Evolutionary conservation across 2,329 filamentous ascomycete genomes (phyloP).

Genomic region (Fusarium nematophilum): DNA sequence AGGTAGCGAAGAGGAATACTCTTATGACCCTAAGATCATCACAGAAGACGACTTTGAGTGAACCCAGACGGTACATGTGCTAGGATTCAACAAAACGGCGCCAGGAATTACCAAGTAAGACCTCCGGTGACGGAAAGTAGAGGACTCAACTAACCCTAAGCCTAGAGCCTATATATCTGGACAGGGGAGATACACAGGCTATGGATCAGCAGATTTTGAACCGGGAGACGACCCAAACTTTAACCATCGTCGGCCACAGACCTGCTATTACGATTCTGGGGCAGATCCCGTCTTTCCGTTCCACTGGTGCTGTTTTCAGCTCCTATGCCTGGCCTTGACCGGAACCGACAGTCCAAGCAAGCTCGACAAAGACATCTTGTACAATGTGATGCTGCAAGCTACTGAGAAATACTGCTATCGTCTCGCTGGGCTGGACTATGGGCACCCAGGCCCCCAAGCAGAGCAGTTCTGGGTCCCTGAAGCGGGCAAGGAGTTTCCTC

Average conservation of each 20-base stretch:
- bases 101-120: constrained; percentile 4
- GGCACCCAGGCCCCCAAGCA: not conserved
- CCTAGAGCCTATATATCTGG: constrained; percentile 8
- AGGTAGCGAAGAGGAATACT: not conserved
- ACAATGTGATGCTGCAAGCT: constrained; percentile 2
- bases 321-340: not conserved
- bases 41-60: not conserved
- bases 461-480: constrained; percentile 1
- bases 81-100: not conserved
- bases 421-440: not conserved
- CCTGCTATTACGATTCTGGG: not conserved
- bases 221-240: constrained; percentile 1
- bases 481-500: not conserved
- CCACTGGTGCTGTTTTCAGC: constrained; percentile 4
- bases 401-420: not conserved
- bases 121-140: not conserved
- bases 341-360: not conserved
- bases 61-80: not conserved
- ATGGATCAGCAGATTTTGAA: not conserved
- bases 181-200: not conserved
- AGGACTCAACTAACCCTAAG: not conserved
- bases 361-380: constrained; percentile 5
- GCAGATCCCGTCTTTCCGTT: constrained; percentile 5
- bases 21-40: not conserved
- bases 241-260: not conserved